A percentile compares a stretch with the other conserved stretches of the same genome.
Conservation (phyloP, 139 green algal genomes). For the Penium margaritaceum region DNA sequence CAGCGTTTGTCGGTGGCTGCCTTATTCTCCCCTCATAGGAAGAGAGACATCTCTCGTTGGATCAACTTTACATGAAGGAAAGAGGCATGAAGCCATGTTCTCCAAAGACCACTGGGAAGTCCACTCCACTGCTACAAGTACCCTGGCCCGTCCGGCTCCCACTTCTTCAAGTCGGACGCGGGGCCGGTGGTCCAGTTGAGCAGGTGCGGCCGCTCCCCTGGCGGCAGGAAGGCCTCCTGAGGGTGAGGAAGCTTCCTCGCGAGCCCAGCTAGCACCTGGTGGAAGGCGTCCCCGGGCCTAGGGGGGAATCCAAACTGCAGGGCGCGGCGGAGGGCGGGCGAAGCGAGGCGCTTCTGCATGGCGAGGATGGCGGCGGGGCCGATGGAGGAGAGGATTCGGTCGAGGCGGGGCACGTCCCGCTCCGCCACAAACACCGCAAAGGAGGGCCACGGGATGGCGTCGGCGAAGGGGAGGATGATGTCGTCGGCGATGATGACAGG, state of each 20-base stretch:
- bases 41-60: too few species aligned
- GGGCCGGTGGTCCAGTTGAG: conserved; percentile 26
- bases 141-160: conserved; percentile 25
- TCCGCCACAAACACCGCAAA: conserved; percentile 28
- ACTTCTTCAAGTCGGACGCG: conserved; percentile 12
- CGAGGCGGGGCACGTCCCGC: conserved; percentile 18
- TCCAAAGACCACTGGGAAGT: too few species aligned
- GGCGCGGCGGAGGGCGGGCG: conserved; percentile 16
- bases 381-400: conserved; percentile 21
- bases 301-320: conserved; percentile 11
- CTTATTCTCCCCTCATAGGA: too few species aligned
- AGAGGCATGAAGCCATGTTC: too few species aligned
- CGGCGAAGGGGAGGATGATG: conserved; percentile 49
- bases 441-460: conserved; percentile 30
- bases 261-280: conserved; percentile 30
- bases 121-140: too few species aligned
- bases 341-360: conserved; percentile 15
- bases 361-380: not conserved
- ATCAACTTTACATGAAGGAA: too few species aligned
- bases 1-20: too few species aligned
- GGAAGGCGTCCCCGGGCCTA: conserved; percentile 23
- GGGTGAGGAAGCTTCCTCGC: conserved; percentile 31
- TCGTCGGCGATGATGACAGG: conserved; percentile 49
- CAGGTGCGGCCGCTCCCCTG: not conserved
- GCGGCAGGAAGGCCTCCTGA: not conserved